Evolutionary conservation across 768 basidiomycete genomes (phyloP), one percentile per base, ranked within the genome.

Genomic region (Suillus subluteus): DNA sequence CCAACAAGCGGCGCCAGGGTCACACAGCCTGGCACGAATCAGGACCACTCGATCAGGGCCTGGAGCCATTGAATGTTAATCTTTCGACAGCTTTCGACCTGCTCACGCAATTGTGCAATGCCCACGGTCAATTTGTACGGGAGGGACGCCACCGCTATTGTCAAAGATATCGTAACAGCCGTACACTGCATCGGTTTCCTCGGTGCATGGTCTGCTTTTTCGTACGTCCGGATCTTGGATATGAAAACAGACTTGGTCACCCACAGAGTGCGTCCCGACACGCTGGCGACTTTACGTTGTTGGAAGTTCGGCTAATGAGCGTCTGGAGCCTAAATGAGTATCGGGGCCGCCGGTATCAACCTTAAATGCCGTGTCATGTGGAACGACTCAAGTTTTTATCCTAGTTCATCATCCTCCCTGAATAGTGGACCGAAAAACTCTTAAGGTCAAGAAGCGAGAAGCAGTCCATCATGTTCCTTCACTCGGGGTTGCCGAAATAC

Each of bases 111-210:
- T 6, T 12, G 6, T 6, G 21, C 55, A 32, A 35, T 13, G 7
- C 55, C 35, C 11, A 35, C 21, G 21, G n/a, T 56, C 55, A n/a
- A n/a, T n/a, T 35, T n/a, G 32, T 21, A 56, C 9, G 54, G 32
- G 32, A 55, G 35, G 30, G 54, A 5, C 55, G 21, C 32, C 55
- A 11, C 32, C 55, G 18, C 32, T 35, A 35, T 56, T 35, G 55
- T 56, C 21, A 56, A 54, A 56, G 18, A 6, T 35, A 56, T 56
- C 55, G 55, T 56, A 56, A 56, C 35, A 56, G 55, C 21, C 21
- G 35, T 37, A 35, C 55, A n/a, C 35, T n/a, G 26, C 35, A 3
- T 6, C 54, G 18, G 2, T 11, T 55, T 54, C 12, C 32, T 56
- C 12, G 11, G 32, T 56, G 11, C 55, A 21, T 35, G 11, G 35